Evolutionary conservation across 345 rosid species (phyloP), one percentile per base, ranked within the genome.

Genomic region (Punica granatum): DNA sequence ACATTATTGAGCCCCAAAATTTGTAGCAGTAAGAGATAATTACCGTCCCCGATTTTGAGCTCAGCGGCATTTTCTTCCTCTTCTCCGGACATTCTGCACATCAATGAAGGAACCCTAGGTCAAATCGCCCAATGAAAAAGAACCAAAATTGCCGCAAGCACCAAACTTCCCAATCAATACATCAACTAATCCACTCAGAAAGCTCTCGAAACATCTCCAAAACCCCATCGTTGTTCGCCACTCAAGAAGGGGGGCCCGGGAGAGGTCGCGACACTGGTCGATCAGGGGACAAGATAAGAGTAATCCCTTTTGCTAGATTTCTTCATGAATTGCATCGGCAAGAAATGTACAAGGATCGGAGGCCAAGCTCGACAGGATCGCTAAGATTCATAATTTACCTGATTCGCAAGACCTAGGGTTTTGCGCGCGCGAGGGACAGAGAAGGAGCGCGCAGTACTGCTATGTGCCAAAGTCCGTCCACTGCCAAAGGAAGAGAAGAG

Each of bases 31-130:
- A 49, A 37, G 19, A 30, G 12, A 60, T 0, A 3, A 28, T 51
- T 82, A 86, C 98, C 98, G 16, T 94, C 98, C 72, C 99, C 99
- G 64, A 94, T 94, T 83, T 94, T 94, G 85, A 94, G 99, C 79
- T 94, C 97, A 6, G 99, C 87, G 34, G 99, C 97, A 68, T 94
- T 94, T 69, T 94, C 99, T 83, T 94, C 96, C 78, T 91, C 99
- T 83, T 90, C 97, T 39, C 90, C 92, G 5, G 97, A 89, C 99
- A 94, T 91, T 28, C 73, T 64, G 53, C 71, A 26, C n/a, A 39
- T 18, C 30, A 54, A 9, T 13, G 28, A 28, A 28, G 34, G 61
- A 56, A 26, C 5, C 33, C 16, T 56, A n/a, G 19, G 61, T 56
- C 58, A 51, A 11, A 28, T 18, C 3, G 19, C 53, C 53, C 18